Percentiles rank a stretch among this genome's conserved stretches.
Conservation (phyloP, 2,329 filamentous ascomycete species). For the Talaromyces islandicus region DNA sequence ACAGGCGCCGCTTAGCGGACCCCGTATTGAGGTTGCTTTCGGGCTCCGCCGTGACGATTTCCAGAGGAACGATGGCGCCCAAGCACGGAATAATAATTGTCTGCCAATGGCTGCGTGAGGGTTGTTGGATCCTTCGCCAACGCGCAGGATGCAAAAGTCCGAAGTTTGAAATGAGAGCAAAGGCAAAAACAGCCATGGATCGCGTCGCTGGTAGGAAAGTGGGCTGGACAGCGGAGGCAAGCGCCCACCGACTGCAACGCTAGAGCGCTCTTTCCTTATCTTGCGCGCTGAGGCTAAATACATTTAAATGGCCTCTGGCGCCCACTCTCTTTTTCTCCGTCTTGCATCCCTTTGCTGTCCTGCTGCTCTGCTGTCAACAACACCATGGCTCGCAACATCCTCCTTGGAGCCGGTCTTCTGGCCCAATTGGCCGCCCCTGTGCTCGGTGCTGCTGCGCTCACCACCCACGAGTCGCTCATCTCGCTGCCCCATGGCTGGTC, state of each 20-base stretch:
- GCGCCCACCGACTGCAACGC: not conserved
- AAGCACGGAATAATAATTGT: not conserved
- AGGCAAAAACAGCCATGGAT: not conserved
- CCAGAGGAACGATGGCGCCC: not conserved
- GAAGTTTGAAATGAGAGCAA: too few relatives aligned
- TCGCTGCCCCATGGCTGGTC: conserved; percentile 16
- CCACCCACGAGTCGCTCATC: conserved; percentile 16
- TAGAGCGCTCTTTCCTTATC: not conserved
- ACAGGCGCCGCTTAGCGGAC: not conserved
- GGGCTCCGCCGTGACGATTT: not conserved
- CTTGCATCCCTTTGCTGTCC: not conserved
- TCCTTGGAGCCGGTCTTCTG: conserved; percentile 16
- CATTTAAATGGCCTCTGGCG: not conserved
- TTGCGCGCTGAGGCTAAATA: not conserved
- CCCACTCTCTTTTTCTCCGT: not conserved
- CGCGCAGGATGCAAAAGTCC: too few relatives aligned
- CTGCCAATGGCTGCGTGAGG: not conserved
- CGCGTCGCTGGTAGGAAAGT: too few relatives aligned
- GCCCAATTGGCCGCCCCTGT: conserved; percentile 16
- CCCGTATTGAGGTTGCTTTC: not conserved
- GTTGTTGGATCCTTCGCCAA: too few relatives aligned
- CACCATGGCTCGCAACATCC: conserved; percentile 8
- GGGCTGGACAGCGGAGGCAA: not conserved
- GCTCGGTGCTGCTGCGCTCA: conserved; percentile 12
- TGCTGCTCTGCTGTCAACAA: not conserved